These are phyloP conservation scores for Xylaria hypoxylon DNA, from an alignment of 2,329 filamentous ascomycete species.

Conservation along the genomic window DNA sequence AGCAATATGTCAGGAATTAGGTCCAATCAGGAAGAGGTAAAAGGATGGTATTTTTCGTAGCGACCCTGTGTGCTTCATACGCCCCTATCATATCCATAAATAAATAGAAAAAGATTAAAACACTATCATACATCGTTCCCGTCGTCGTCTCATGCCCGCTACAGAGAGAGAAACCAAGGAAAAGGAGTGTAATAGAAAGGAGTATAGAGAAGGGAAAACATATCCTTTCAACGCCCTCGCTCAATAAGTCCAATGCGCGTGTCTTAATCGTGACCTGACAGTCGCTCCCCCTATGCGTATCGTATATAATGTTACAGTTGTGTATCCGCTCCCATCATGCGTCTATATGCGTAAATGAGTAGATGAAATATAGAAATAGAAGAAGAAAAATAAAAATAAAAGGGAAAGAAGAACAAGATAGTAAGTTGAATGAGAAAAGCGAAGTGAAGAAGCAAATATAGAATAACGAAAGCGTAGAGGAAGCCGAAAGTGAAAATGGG, in stretches of 20 bases:
- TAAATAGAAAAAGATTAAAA: conserved; percentile 1
- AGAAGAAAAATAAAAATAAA: conserved; percentile 46
- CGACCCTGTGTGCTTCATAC: conserved; percentile 20
- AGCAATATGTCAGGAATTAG: not conserved
- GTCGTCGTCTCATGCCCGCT: conserved; percentile 31
- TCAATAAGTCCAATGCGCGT: conserved; percentile 39
- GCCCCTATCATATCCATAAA: conserved; percentile 21
- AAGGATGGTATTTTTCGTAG: conserved; percentile 26
- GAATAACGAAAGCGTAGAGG: conserved; percentile 13
- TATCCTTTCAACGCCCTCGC: conserved; percentile 36
- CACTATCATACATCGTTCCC: conserved; percentile 41
- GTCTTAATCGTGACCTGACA: conserved; percentile 33
- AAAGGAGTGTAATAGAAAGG: conserved; percentile 13
- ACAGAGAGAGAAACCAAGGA: conserved; percentile 26
- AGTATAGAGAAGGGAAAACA: conserved; percentile 25
- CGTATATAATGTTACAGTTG: conserved; percentile 44
- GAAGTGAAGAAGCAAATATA: conserved; percentile 27
- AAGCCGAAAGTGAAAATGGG: conserved; percentile 28
- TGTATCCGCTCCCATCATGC: conserved; percentile 36
- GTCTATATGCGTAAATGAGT: conserved; percentile 29
- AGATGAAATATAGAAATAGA: conserved; percentile 42
- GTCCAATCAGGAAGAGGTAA: conserved; percentile 16
- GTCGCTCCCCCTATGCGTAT: conserved; percentile 27
- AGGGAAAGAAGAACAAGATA: conserved; percentile 29
- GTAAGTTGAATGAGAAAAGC: conserved; percentile 31